Base-by-base conservation (phyloP, 2,329 filamentous ascomycete species). In the Juglanconis juglandina region DNA sequence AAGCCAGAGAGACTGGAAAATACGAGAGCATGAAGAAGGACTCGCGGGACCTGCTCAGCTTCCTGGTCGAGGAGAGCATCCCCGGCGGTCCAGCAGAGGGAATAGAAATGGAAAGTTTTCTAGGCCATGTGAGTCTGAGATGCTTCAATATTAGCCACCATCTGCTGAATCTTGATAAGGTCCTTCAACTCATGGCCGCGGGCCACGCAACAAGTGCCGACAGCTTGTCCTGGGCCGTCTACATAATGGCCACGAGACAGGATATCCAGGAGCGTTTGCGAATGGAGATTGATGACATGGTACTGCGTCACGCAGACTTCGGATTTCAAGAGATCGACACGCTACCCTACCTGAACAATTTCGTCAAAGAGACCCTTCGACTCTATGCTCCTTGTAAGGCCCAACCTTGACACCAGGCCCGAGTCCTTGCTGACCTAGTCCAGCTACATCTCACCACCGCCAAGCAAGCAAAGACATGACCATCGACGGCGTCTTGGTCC, bases 171-270 rank as follows among this genome's bases (percentile, higher is more conserved):
- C 24, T 24, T 24, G 24, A 24, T 24, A 24, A 24, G 24, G 2
- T 68, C 55, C 53, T 69, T 10, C 66, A 67, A 53, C 68, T 69
- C 13, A 58, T 68, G 17, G 63, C 64, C 13, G 66, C 66, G 4
- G 66, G 74, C 2, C 74, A 76, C 55, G 75, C 76, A 52, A 75
- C 68, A 8, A 69, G 71, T 1, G 71, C 74, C 0, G 67, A 64
- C 5, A 67, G 67, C 3, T 41, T 76, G 4, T 64, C 71, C 7
- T 77, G 74, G 73, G 67, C 68, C 3, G 56, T 68, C 2, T 72
- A 73, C 50, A 60, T 66, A 30, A 64, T 77, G 6, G 69, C 72
- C 1, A 72, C 65, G 0, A 58, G 68, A 30, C 72, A 69, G 3
- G 55, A 66, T 7, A 66, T 77, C 8, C 72, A 76, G 58, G 63